Percentiles rank a stretch among this genome's conserved stretches.
phyloP scores from a whole-genome alignment of 495 filamentous ascomycete species.

The Tuber umbilicatum region DNA sequence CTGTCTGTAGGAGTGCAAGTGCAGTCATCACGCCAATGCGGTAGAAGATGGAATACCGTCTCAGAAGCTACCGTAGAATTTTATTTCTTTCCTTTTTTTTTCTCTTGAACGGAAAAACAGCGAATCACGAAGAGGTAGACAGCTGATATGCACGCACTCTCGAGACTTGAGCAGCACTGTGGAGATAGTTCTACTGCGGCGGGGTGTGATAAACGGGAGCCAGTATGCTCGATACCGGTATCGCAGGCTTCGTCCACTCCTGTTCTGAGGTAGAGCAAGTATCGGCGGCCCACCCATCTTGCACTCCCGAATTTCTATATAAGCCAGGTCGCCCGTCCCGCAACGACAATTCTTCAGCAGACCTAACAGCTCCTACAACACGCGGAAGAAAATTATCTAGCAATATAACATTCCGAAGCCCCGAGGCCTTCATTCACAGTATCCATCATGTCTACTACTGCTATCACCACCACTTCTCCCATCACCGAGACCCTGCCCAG shows the following conservation, averaged over 20 bases:
- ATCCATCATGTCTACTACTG: constrained; percentile 17
- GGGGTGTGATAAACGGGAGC: not conserved
- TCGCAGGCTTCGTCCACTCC: not conserved
- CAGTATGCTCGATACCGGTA: not conserved
- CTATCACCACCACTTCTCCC: constrained; percentile 1
- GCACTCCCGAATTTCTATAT: not conserved
- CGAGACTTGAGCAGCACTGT: not conserved
- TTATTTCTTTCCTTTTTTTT: not conserved
- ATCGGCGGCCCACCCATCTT: not conserved
- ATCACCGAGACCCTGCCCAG: not conserved
- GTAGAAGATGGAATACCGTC: not conserved
- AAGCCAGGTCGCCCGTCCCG: not conserved
- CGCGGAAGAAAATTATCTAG: not conserved
- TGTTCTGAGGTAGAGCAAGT: not conserved
- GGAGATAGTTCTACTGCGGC: not conserved
- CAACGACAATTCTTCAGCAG: not conserved
- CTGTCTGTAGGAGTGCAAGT: not conserved
- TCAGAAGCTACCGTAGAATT: not conserved
- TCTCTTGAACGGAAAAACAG: not conserved
- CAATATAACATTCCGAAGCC: not conserved
- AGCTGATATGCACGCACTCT: not conserved
- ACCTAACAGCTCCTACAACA: not conserved
- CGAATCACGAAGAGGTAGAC: not conserved
- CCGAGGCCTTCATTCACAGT: not conserved
- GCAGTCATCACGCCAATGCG: not conserved